Percentiles rank a stretch among this genome's conserved stretches.
Conservation (phyloP, 208 protist species). For the Leishmania arabica region DNA sequence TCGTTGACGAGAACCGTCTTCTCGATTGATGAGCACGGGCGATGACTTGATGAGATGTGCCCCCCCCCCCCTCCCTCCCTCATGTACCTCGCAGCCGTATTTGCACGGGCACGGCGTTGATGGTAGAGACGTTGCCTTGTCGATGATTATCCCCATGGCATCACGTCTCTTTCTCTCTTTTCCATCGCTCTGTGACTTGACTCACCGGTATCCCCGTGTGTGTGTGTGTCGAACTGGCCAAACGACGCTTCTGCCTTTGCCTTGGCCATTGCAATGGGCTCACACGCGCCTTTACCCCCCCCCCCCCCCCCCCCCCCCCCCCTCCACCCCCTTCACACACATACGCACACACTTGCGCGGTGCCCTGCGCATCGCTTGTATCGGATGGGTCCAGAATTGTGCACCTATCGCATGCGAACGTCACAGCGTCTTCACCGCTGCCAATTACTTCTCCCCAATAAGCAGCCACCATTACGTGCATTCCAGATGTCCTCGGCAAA, state of each 20-base stretch:
- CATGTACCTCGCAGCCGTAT: background rate
- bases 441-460: background rate
- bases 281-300: background rate
- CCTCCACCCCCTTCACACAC: background rate
- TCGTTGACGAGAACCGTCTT: background rate
- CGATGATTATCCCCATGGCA: background rate
- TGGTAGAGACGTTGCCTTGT: background rate
- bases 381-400: background rate
- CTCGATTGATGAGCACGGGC: background rate
- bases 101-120: background rate
- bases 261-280: background rate
- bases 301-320: background rate
- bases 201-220: background rate
- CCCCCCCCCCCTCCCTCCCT: background rate
- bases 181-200: background rate
- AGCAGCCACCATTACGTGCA: background rate
- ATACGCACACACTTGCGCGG: background rate
- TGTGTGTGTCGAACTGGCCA: background rate
- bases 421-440: background rate
- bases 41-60: too few species aligned
- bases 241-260: background rate
- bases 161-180: background rate
- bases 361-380: background rate
- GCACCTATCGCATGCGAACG: slow-evolving; percentile 11
- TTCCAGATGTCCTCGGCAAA: slow-evolving; percentile 12